Base-by-base conservation (phyloP, 2,329 filamentous ascomycete genomes). In the Exophiala bonariae region DNA sequence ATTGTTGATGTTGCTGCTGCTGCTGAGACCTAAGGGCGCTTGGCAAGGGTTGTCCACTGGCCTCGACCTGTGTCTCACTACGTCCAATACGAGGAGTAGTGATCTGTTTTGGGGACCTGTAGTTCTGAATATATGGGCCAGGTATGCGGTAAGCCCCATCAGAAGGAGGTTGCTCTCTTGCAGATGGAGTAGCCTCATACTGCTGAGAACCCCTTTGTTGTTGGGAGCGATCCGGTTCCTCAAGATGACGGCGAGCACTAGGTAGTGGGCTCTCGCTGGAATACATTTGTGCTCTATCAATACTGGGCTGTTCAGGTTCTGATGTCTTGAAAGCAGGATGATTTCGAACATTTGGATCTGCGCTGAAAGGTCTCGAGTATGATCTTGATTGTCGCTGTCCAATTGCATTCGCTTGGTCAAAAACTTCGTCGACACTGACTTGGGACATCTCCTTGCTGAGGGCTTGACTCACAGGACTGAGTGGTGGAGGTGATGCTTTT, bases 61-160 rank as follows among this genome's bases (percentile, higher is more conserved):
- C 42, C 26, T 43, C 42, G 6, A 55, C 36, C 30, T 49, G 49
- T 17, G 36, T 34, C 26, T 46, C 42, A 43, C 52, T 52, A 30
- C 49, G 45, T 9, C 45, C 52, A 30, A 23, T 36, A 19, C 35
- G 45, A 5, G 55, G 53, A 10, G 40, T 20, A 5, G 45, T 41
- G 3, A 48, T 55, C 30, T 55, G 54, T 32, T 53, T 55, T 14
- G 58, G 52, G 3, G 55, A 53, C 34, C 55, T 41, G 30, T 55
- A 57, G 31, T 59, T 51, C 17, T 59, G 57, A 13, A 49, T 48
- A 22, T 60, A 60, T 20, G 58, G 58, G 7, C 58, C 58, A 13
- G 58, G 56, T 17, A 60, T 60, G 13, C 58, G 53, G 47, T 57
- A 60, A 7, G 30, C 41, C 28, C 42, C 47, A 16, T 52, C 49